Base-by-base conservation (phyloP, 345 rosid genomes). In the Corchorus capsularis region DNA sequence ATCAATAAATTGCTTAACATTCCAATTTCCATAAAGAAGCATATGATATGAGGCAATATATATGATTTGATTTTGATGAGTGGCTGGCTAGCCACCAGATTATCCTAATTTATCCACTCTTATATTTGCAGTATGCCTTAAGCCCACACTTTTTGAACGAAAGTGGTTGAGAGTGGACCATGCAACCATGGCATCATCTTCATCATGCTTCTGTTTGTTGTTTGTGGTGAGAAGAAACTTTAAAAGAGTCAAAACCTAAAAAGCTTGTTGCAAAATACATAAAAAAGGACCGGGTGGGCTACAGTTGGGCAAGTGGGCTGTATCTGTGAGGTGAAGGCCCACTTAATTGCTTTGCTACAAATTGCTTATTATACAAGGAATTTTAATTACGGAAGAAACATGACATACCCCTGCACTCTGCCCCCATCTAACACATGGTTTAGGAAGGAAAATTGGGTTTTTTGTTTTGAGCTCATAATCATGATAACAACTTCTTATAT, bases 291-390 rank as follows among this genome's bases (percentile, higher is more conserved):
- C 0, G 13, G 61, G 74, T 77, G 78, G 69, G 35, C 45, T 64
- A 78, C 81, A 76, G 72, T 32, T 46, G 20, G 46, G 66, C 68
- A 49, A 52, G 37, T 47, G 66, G 72, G 57, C 62, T 9, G 59
- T 50, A 35, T 34, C 39, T 14, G 3, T 12, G 6, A 61, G 46
- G 54, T 64, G 72, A 76, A 63, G 59, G 71, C 43, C 76, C 82
- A 79, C 72, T 19, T 0, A 4, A 54, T 37, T 39, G 22, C 55
- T 45, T 69, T 16, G 47, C 62, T 71, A 11, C 62, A 39, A 37
- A 37, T 53, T 53, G 62, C 63, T 54, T 35, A 5, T 71, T 37
- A 57, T 17, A 10, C 16, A 71, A 71, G 63, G 47, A 50, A 34
- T 4, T 6, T 50, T 9, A 15, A n/a, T 27, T 20, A 27, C 49